Evolutionary conservation across 2,329 filamentous ascomycete genomes (phyloP).

Genomic region (Canariomyces notabilis): DNA sequence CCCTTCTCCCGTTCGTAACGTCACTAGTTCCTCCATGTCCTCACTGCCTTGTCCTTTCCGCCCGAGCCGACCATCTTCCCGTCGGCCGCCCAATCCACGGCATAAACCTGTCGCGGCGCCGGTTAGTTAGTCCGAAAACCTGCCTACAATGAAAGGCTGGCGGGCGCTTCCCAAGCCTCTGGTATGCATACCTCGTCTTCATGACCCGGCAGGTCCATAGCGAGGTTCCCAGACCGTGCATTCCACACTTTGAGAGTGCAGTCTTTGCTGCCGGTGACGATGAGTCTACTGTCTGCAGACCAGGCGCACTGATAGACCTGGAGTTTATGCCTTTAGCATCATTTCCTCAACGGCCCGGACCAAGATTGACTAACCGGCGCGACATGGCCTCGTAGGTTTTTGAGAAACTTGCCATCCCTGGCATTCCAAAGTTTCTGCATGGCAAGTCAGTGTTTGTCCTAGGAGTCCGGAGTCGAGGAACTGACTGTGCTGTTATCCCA

Average conservation of each 20-base stretch:
- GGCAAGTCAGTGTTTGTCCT: not conserved
- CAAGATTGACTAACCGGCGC: conserved; percentile 21
- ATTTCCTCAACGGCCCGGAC: no score
- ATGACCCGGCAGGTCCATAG: conserved; percentile 78
- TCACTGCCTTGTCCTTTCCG: conserved; percentile 80
- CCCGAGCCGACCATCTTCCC: conserved; percentile 85
- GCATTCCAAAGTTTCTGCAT: conserved; percentile 22
- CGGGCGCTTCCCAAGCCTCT: no score
- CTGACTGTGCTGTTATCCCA: conserved; percentile 67
- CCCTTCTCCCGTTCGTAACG: conserved; percentile 1
- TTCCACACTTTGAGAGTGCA: conserved; percentile 96
- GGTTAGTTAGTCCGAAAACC: conserved; percentile 1
- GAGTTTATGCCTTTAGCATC: not conserved
- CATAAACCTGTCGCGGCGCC: conserved; percentile 58
- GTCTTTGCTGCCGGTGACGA: conserved; percentile 86
- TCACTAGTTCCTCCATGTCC: conserved; percentile 58
- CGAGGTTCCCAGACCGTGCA: conserved; percentile 75
- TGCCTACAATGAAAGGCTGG: no score
- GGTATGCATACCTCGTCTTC: conserved; percentile 57
- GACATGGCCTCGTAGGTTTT: conserved; percentile 69
- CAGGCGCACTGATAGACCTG: conserved; percentile 85
- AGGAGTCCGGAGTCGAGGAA: not conserved
- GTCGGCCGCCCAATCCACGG: conserved; percentile 91
- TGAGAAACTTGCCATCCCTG: conserved; percentile 70
- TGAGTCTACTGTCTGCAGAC: conserved; percentile 81